Percentiles rank a stretch among this genome's conserved stretches.
These are phyloP conservation scores for Candida freyschussii DNA, from an alignment of 1,139 yeast species.

Conservation along the genomic window DNA sequence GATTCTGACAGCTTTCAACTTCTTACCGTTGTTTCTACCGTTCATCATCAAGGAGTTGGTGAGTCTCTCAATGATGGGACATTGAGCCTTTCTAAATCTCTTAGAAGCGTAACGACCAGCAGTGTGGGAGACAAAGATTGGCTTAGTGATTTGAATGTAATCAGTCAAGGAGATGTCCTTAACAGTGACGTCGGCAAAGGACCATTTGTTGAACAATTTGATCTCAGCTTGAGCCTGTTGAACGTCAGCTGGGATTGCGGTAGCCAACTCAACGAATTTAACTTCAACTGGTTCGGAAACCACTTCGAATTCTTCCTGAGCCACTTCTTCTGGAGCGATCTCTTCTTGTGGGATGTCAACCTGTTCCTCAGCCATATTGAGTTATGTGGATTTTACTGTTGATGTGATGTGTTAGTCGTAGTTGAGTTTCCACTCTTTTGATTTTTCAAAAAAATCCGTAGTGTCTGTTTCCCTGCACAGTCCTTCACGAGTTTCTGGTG, in stretches of 20 bases:
- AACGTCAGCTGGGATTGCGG: conserved; percentile 94
- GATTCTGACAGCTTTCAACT: conserved; percentile 99
- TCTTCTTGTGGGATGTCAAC: conserved; percentile 29
- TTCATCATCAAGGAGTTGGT: conserved; percentile 99
- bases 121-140: conserved; percentile 98
- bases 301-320: conserved; percentile 39
- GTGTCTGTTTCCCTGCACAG: no score
- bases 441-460: no score
- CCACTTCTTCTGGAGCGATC: conserved; percentile 28
- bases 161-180: conserved; percentile 98
- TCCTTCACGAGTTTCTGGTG: no score
- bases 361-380: conserved; percentile 29
- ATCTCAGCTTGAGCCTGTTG: conserved; percentile 95
- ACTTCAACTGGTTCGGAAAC: conserved; percentile 64
- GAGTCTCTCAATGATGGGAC: conserved; percentile 98
- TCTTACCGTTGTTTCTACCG: conserved; percentile 99
- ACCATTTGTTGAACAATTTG: conserved; percentile 99
- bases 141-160: conserved; percentile 96
- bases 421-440: conserved; percentile 4
- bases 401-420: no score
- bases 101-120: conserved; percentile 99
- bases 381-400: conserved; percentile 1
- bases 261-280: conserved; percentile 82
- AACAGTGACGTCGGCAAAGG: conserved; percentile 94
- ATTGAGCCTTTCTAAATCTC: conserved; percentile 99